Conservation (phyloP, 768 basidiomycete species). For the Suillus ampliporus region DNA sequence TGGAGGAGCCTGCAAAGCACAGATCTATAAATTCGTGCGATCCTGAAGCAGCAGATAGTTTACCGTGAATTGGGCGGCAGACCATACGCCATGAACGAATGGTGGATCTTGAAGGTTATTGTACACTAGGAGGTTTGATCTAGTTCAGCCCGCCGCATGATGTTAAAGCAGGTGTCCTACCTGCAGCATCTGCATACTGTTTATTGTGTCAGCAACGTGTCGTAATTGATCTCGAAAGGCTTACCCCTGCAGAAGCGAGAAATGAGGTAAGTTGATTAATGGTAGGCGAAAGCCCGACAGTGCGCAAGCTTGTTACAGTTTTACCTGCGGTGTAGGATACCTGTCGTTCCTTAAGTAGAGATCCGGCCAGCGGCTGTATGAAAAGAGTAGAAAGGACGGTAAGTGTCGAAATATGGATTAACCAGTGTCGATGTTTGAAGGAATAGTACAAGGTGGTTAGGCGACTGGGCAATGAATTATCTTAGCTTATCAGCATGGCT, state of each 20-base stretch:
- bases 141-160: background rate
- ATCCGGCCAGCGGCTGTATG: constrained; percentile 63
- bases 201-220: constrained; percentile 30
- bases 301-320: constrained; percentile 46
- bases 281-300: constrained; percentile 51
- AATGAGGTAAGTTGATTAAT: constrained; percentile 55
- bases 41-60: constrained; percentile 11
- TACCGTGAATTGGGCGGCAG: constrained; percentile 59
- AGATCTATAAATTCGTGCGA: background rate
- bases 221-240: constrained; percentile 20
- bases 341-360: constrained; percentile 35
- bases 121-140: constrained; percentile 28
- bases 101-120: constrained; percentile 59
- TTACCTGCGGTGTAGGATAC: constrained; percentile 28
- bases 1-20: constrained; percentile 45
- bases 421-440: constrained; percentile 55
- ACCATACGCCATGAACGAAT: constrained; percentile 58
- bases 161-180: constrained; percentile 16
- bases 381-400: constrained; percentile 51
- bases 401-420: constrained; percentile 58
- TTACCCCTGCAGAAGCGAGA: constrained; percentile 62
- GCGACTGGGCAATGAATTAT: constrained; percentile 41
- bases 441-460: constrained; percentile 49
- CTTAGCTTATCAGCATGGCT: constrained; percentile 10
- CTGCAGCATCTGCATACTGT: constrained; percentile 38